These are phyloP conservation scores for Chrysosporium keratinophilum DNA, from an alignment of 2,329 filamentous ascomycete genomes.

Conservation along the genomic window DNA sequence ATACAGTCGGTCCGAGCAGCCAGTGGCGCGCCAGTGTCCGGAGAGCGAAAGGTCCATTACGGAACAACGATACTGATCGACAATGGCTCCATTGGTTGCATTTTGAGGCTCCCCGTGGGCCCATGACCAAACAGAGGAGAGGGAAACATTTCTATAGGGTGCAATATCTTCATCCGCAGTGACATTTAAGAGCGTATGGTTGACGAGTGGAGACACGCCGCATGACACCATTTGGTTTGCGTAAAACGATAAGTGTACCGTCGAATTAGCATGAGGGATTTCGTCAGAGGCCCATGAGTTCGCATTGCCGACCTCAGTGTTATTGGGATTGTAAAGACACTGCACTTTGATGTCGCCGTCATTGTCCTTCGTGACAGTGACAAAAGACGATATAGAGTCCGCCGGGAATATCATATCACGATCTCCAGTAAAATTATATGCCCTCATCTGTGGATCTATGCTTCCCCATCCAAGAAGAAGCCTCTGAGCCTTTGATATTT, in stretches of 20 bases:
- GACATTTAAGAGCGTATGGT: conserved; percentile 42
- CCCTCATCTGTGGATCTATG: conserved; percentile 47
- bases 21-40: conserved; percentile 49
- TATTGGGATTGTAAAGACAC: conserved; percentile 44
- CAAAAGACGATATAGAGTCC: conserved; percentile 35
- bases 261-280: conserved; percentile 21
- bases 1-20: conserved; percentile 44
- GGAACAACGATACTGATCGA: conserved; percentile 45
- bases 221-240: conserved; percentile 42
- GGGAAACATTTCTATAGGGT: conserved; percentile 42
- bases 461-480: conserved; percentile 47
- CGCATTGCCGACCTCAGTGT: conserved; percentile 31
- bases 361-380: conserved; percentile 26
- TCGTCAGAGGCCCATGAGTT: conserved; percentile 46
- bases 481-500: conserved; percentile 45
- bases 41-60: conserved; percentile 39
- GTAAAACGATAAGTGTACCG: conserved; percentile 26
- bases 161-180: conserved; percentile 41
- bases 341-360: conserved; percentile 40
- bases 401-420: conserved; percentile 42
- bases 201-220: conserved; percentile 52
- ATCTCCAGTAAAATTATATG: conserved; percentile 48
- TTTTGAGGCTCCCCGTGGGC: conserved; percentile 46
- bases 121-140: conserved; percentile 52
- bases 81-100: conserved; percentile 20